Conservation (phyloP, 768 basidiomycete species). For the Amanita pseudoporphyria region DNA sequence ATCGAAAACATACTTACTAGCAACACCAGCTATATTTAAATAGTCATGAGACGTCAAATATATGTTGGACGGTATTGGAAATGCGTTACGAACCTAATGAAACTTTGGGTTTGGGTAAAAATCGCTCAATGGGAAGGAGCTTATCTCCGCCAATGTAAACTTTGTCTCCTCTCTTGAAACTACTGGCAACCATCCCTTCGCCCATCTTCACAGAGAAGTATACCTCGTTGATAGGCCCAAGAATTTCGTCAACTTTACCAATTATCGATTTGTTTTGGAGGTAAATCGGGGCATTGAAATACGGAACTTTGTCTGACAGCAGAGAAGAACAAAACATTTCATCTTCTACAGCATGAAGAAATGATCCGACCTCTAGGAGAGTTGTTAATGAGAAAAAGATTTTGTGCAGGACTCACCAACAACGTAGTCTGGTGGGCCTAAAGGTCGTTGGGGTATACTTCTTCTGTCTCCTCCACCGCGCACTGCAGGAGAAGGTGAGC, state of each 20-base stretch:
- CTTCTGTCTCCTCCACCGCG: conserved; percentile 29
- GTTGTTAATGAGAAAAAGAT: not conserved
- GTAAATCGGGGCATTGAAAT: conserved; percentile 98
- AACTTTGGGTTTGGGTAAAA: conserved; percentile 91
- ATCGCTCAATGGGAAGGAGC: conserved; percentile 90
- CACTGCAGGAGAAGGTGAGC: conserved; percentile 10
- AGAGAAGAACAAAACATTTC: conserved; percentile 94
- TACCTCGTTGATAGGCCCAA: conserved; percentile 99
- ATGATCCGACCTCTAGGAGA: conserved; percentile 78
- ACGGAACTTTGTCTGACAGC: conserved; percentile 86
- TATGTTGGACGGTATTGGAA: conserved; percentile 8
- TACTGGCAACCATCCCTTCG: conserved; percentile 88
- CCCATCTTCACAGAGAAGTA: conserved; percentile 98
- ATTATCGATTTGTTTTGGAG: conserved; percentile 93
- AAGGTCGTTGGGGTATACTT: conserved; percentile 40
- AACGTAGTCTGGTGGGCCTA: conserved; percentile 73
- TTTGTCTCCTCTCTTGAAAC: conserved; percentile 97
- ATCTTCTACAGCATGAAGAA: conserved; percentile 92
- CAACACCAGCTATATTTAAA: conserved; percentile 28
- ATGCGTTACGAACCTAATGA: conserved; percentile 41
- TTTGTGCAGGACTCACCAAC: conserved; percentile 38
- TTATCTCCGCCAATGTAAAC: conserved; percentile 98
- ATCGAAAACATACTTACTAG: conserved; percentile 28
- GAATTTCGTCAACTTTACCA: conserved; percentile 97
- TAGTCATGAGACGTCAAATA: not conserved